Conservation (phyloP, 306 rosid genomes). For the Cicer arietinum region DNA sequence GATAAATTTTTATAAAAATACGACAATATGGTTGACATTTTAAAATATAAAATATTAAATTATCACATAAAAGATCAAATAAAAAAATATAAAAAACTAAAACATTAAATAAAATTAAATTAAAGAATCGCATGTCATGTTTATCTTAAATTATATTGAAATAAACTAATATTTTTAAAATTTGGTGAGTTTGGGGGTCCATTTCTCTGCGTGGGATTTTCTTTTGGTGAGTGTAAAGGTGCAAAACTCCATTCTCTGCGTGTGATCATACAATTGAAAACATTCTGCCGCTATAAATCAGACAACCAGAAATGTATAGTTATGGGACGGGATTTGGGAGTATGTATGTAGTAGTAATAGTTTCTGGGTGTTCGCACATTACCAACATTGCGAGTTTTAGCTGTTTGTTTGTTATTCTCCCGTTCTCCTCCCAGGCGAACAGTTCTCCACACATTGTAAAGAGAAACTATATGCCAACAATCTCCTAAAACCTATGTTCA, state of each 20-base stretch:
- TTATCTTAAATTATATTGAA: no score
- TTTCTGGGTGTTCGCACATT: not conserved
- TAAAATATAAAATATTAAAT: no score
- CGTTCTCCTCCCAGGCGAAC: not conserved
- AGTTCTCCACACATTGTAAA: no score
- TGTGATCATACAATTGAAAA: not conserved
- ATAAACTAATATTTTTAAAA: no score
- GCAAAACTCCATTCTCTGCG: not conserved
- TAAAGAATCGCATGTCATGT: no score
- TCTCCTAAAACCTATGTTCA: not conserved
- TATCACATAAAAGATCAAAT: no score
- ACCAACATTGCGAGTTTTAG: not conserved
- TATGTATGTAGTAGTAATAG: no score
- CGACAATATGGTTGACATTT: no score
- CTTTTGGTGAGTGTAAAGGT: not conserved
- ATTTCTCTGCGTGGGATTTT: not conserved
- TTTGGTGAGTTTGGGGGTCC: not conserved
- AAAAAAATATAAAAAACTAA: no score
- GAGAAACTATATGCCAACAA: not conserved
- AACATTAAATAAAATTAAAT: no score
- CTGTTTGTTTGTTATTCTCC: slow-evolving; percentile 1
- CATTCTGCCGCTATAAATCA: not conserved
- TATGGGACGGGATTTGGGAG: not conserved
- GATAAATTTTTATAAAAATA: no score
- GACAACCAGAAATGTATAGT: not conserved